Evolutionary conservation across 2,329 filamentous ascomycete genomes (phyloP).

Genomic region (Sporothrix globosa): DNA sequence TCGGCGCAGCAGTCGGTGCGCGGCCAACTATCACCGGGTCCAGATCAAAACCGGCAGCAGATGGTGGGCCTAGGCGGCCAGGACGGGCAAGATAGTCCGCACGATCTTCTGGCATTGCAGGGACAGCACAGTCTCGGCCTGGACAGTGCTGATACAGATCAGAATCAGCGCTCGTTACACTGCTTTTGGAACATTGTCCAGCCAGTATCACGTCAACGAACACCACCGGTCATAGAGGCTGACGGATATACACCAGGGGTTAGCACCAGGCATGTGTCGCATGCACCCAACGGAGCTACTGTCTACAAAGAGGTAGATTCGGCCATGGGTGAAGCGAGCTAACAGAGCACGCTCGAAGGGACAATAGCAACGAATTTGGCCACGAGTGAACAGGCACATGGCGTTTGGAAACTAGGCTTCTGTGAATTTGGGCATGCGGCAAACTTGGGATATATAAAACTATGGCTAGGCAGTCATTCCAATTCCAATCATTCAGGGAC

Average conservation of each 20-base stretch:
- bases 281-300: neutral
- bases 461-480: neutral
- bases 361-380: neutral
- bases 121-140: neutral
- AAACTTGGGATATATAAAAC: neutral
- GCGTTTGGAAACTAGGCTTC: neutral
- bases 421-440: no score
- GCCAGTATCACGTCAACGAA: conserved; percentile 35
- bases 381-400: neutral
- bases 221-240: neutral
- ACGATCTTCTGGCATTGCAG: no score
- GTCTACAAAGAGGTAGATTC: neutral
- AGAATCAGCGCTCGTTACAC: conserved; percentile 58
- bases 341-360: neutral
- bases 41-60: neutral
- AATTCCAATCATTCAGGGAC: no score
- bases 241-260: neutral
- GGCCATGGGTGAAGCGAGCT: neutral
- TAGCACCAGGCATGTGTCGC: neutral
- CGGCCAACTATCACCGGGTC: neutral
- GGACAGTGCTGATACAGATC: conserved; percentile 30
- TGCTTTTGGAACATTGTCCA: conserved; percentile 61
- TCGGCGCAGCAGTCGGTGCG: conserved; percentile 45
- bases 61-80: neutral
- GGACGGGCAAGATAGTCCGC: neutral